phyloP scores from a whole-genome alignment of 768 basidiomycete species.

The Pleurotus salmoneostramineus region DNA sequence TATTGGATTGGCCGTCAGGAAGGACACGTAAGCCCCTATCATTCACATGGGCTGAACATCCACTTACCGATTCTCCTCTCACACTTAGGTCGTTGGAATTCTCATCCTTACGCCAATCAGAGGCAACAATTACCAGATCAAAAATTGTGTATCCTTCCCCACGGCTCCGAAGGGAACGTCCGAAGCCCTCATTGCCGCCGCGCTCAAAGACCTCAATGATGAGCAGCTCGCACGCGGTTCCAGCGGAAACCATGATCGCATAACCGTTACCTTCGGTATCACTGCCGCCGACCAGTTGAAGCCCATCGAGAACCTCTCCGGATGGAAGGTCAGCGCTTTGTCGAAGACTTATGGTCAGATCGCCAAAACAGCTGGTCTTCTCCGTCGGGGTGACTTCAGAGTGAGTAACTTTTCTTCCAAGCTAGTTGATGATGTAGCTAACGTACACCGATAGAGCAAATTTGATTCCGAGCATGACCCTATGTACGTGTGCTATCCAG shows the following conservation, averaged over 20 bases:
- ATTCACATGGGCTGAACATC: too few species aligned
- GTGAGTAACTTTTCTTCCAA: constrained; percentile 18
- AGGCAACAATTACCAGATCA: constrained; percentile 46
- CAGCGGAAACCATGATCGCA: constrained; percentile 19
- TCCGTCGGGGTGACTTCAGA: constrained; percentile 40
- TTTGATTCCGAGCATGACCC: constrained; percentile 37
- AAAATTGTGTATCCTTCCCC: constrained; percentile 53
- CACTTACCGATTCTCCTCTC: neutral
- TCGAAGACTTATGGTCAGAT: constrained; percentile 39
- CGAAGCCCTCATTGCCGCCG: constrained; percentile 45
- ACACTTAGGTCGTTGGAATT: constrained; percentile 36
- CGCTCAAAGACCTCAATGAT: constrained; percentile 35
- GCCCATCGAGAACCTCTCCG: constrained; percentile 39
- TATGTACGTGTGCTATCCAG: constrained; percentile 51
- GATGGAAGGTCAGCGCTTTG: constrained; percentile 42
- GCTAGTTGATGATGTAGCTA: neutral
- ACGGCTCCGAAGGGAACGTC: constrained; percentile 51
- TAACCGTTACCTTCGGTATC: constrained; percentile 42
- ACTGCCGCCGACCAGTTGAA: constrained; percentile 38
- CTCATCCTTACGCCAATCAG: constrained; percentile 50
- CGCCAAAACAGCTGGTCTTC: constrained; percentile 31
- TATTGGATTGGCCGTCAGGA: constrained; percentile 52
- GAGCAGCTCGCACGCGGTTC: neutral
- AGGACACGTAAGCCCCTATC: constrained; percentile 16
- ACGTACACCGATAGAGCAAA: constrained; percentile 28